Percentiles rank a stretch among this genome's conserved stretches.
These are phyloP conservation scores for Crucihimalaya himalaica DNA, from an alignment of 345 rosid species.

Conservation along the genomic window DNA sequence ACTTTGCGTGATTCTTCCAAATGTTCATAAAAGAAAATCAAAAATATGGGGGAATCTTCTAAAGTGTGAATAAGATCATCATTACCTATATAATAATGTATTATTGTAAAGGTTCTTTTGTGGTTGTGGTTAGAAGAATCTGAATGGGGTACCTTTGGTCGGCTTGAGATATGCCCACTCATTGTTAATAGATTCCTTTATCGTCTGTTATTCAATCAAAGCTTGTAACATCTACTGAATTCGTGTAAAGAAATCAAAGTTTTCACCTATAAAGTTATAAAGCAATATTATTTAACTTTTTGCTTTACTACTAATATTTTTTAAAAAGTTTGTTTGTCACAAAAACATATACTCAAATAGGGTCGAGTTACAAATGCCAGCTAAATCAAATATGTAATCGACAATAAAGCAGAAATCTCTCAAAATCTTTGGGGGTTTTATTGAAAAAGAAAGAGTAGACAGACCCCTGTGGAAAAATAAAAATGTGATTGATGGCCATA, in stretches of 20 bases:
- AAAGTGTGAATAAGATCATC: conserved; percentile 1
- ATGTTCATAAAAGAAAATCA: background rate
- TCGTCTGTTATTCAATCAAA: background rate
- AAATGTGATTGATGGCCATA: conserved; percentile 13
- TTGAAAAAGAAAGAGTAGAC: conserved; percentile 6
- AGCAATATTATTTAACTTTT: background rate
- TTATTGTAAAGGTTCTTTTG: conserved; percentile 16
- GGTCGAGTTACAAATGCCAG: background rate
- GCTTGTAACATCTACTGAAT: background rate
- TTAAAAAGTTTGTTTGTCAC: background rate
- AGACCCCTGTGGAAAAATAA: conserved; percentile 11
- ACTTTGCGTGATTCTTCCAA: conserved; percentile 1
- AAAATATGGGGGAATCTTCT: background rate
- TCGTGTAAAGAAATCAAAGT: background rate
- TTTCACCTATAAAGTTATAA: background rate
- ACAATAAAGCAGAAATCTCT: background rate
- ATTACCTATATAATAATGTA: background rate
- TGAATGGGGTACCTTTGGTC: conserved; percentile 2
- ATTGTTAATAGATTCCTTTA: conserved; percentile 3
- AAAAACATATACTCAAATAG: background rate
- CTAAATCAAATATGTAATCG: background rate
- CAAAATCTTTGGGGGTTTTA: conserved; percentile 18
- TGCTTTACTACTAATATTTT: background rate
- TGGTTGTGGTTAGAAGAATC: conserved; percentile 22
- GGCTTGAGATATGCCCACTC: background rate